Evolutionary conservation across 768 basidiomycete genomes (phyloP), one percentile per base, ranked within the genome.

Genomic region (Sporobolomyces roseus): DNA sequence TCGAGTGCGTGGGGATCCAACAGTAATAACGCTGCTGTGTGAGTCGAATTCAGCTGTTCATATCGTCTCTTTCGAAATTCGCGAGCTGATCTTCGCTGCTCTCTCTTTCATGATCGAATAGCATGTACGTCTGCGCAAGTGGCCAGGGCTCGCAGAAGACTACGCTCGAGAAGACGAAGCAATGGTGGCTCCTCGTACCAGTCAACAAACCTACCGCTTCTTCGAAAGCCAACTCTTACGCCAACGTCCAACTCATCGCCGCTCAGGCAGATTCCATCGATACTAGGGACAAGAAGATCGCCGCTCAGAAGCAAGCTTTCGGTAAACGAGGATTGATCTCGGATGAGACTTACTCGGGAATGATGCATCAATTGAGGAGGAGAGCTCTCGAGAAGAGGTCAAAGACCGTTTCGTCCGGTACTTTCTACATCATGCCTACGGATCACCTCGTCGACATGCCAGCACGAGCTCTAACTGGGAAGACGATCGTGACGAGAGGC

Each of bases 231-330:
- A 65, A 41, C 30, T 65, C 66, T 4, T 23, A 53, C n/a, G 60
- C 63, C 21, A 72, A 72, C 55, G 17, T 23, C 21, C 60, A 65
- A 32, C 71, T 72, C 30, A 64, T 72, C 66, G 71, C 70, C 51
- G 70, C 70, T 6, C 71, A 72, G 12, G 45, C 49, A 32, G 61
- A 72, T 41, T 62, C 60, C 29, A 65, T 72, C 66, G 29, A 43
- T 30, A 72, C 71, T 9, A 56, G 71, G 50, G 58, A 72, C 63
- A 59, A 59, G 54, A 72, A 72, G 71, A 56, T 63, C 17, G 66
- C 66, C 3, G 71, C 63, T 16, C 66, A 62, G 41, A 66, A 72
- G 33, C 55, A 48, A 0, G 71, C 71, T 1, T 72, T 72, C 33
- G 16, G 21, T 21, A 61, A 64, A 43, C 63, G 63, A 12, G 50